Evolutionary conservation across 2,329 filamentous ascomycete species (phyloP), one percentile per base, ranked within the genome.

Genomic region (Sporothrix schenckii): DNA sequence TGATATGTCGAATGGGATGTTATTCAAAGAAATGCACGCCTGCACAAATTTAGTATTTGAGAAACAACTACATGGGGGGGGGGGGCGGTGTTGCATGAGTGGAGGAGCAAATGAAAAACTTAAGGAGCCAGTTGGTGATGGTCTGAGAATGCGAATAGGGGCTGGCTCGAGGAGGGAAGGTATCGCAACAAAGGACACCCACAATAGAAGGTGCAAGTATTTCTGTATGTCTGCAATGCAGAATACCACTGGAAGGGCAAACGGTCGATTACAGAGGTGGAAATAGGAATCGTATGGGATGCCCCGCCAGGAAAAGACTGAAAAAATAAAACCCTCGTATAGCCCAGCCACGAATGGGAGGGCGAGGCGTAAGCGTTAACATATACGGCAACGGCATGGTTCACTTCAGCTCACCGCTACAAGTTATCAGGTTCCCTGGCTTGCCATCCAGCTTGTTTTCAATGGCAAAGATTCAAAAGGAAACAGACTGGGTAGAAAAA

Each of bases 301-400:
- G 49, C 27, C 34, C 65, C 50, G 65, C 65, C 21, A 7, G 10
- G 41, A 19, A 27, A 27, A 21, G 41, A 41, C 52, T 27, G 21
- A 34, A 30, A 68, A 67, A 47, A n/a, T n/a, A 34, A 68, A 56
- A 58, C 34, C 1, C 65, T 67, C 65, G 65, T 68, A 68, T 68
- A 68, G 65, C 5, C 65, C 50, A 54, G 61, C 47, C 27, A n/a
- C 11, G 19, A 52, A 14, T 30, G 5, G 11, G 61, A 10, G 24
- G 13, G 21, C 9, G 52, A n/a, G 44, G 44, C 13, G 24, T 21
- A 39, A 50, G 61, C 50, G 34, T 34, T 34, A 34, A 34, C 34
- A 65, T 54, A 27, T 41, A 58, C 53, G 52, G 21, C 10, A 4
- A 5, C 13, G n/a, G n/a, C 24, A 7, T 2, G 14, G 9, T 24